phyloP scores from a whole-genome alignment of 139 green algal genomes.

The Medakamo hakoo region DNA sequence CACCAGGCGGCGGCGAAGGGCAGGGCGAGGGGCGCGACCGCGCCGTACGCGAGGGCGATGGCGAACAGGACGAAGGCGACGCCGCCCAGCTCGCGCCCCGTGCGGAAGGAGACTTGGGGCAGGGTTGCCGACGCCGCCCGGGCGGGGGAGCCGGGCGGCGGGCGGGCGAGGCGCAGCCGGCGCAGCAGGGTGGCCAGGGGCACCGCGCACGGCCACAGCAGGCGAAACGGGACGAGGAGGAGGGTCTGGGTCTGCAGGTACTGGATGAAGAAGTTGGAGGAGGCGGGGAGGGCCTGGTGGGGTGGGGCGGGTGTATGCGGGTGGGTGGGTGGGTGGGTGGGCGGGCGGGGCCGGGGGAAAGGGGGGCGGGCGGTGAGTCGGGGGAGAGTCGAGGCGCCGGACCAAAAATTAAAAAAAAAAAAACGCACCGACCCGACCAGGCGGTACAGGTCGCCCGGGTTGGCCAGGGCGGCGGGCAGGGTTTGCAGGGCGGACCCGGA shows the following conservation, averaged over 20 bases:
- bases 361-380: background rate
- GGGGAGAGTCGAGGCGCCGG: background rate
- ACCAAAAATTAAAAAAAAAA: background rate
- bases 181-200: slow-evolving; percentile 11
- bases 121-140: too few relatives aligned
- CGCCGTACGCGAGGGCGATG: slow-evolving; percentile 17
- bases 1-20: slow-evolving; percentile 39
- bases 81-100: slow-evolving; percentile 14
- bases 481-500: slow-evolving; percentile 24
- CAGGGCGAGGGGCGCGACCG: slow-evolving; percentile 49
- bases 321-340: too few relatives aligned
- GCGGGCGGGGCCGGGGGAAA: slow-evolving; percentile 36
- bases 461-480: slow-evolving; percentile 17
- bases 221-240: slow-evolving; percentile 27
- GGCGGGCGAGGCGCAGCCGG: slow-evolving; percentile 6
- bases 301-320: too few relatives aligned
- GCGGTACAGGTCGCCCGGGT: slow-evolving; percentile 8
- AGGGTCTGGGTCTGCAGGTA: slow-evolving; percentile 32
- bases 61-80: slow-evolving; percentile 6
- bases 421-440: background rate
- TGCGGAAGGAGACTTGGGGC: slow-evolving; percentile 3
- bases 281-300: slow-evolving; percentile 35
- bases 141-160: background rate
- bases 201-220: slow-evolving; percentile 17
- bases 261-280: slow-evolving; percentile 60